Percentiles rank a stretch among this genome's conserved stretches.
Evolutionary conservation across 2,329 filamentous ascomycete species (phyloP).

Genomic region (Alternaria alternata): DNA sequence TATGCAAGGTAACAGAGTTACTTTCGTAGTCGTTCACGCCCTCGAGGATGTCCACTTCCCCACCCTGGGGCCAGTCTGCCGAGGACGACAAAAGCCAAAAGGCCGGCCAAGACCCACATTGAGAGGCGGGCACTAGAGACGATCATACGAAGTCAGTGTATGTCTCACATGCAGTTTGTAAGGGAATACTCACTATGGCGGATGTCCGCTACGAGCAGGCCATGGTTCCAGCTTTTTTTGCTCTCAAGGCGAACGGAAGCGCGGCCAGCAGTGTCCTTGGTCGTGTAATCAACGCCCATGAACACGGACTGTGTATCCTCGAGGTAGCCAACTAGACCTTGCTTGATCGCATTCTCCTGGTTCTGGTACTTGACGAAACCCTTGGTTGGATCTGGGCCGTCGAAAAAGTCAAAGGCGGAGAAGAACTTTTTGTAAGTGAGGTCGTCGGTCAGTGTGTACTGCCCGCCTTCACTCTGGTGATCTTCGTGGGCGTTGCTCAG

Average conservation of each 20-base stretch:
- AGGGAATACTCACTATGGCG: slow-evolving; percentile 28
- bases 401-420: slow-evolving; percentile 42
- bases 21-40: slow-evolving; percentile 41
- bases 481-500: slow-evolving; percentile 12
- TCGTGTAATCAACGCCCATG: slow-evolving; percentile 55
- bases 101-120: slow-evolving; percentile 47
- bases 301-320: slow-evolving; percentile 32
- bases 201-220: slow-evolving; percentile 46
- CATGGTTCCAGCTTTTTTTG: slow-evolving; percentile 41
- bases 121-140: slow-evolving; percentile 33
- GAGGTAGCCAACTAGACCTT: slow-evolving; percentile 31
- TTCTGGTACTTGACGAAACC: slow-evolving; percentile 45
- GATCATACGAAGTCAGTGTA: not conserved
- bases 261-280: slow-evolving; percentile 35
- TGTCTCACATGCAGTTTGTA: not conserved
- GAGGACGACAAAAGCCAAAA: slow-evolving; percentile 42
- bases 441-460: slow-evolving; percentile 39
- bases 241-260: slow-evolving; percentile 42
- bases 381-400: slow-evolving; percentile 36
- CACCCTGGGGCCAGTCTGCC: slow-evolving; percentile 42
- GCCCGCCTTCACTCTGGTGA: not conserved
- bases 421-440: slow-evolving; percentile 46
- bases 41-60: slow-evolving; percentile 50
- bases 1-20: slow-evolving; percentile 48
- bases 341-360: slow-evolving; percentile 18